Evolutionary conservation across 2,329 filamentous ascomycete genomes (phyloP), one percentile per base, ranked within the genome.

Genomic region (Nigrograna mackinnonii): DNA sequence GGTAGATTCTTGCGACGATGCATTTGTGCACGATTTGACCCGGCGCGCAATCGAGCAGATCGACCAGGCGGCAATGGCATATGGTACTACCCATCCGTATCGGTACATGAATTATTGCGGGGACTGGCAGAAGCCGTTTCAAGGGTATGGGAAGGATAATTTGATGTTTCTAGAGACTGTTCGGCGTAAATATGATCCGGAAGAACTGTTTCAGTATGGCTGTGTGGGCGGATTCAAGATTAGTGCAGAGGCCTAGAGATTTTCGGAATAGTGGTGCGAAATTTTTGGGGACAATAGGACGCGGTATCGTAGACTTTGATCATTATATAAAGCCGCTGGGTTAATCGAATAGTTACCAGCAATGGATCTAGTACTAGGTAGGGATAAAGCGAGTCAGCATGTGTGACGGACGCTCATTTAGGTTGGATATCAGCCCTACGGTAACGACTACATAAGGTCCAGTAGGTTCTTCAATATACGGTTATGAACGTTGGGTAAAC

Each of bases 21-120:
- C 55, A 12, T 41, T 57, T 2, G 57, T 65, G 14, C 47, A 63
- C 22, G 35, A 17, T 5, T 56, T 54, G 14, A 65, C 55, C 4
- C 47, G 56, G 6, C 28, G 47, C 3, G 44, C 57, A 3, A 54
- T 69, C 11, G 61, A 66, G 34, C 44, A 62, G 35, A 68, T 71
- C 31, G 64, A 71, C 19, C 31, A 18, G 0, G 48, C 57, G 49
- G 67, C 68, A 5, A 20, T 26, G 7, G 31, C 24, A 9, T 38
- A 46, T 20, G 43, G 37, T 3, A 62, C 47, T 2, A 30, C 22
- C 5, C 50, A 62, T 46, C 48, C 41, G 2, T 60, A 57, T 36
- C 44, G 48, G 7, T 66, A 68, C 26, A 30, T 66, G 19, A 70
- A 68, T 34, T 71, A 72, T 39, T 68, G 66, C 6, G 63, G 51